Conservation (phyloP, 2,329 filamentous ascomycete species). For the Fusarium torulosum region DNA sequence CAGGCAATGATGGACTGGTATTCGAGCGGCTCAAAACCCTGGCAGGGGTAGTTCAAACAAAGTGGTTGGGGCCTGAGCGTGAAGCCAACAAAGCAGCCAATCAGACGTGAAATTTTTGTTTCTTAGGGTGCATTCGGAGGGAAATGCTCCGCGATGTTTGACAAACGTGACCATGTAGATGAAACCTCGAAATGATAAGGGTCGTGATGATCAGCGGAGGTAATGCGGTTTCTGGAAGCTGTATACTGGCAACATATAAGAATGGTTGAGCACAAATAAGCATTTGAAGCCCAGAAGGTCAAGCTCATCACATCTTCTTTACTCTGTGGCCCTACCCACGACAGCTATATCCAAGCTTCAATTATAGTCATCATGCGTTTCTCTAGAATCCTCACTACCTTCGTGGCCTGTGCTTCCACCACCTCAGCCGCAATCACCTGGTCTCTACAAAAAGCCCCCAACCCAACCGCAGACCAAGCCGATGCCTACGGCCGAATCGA, state of each 20-base stretch:
- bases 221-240: slow-evolving; percentile 16
- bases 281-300: not conserved
- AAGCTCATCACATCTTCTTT: not conserved
- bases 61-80: not conserved
- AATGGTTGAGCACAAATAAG: not conserved
- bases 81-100: slow-evolving; percentile 8
- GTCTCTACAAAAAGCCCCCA: slow-evolving; percentile 54
- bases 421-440: slow-evolving; percentile 56
- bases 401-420: slow-evolving; percentile 49
- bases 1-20: not conserved
- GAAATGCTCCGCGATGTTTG: slow-evolving; percentile 21
- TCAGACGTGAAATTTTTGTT: not conserved
- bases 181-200: slow-evolving; percentile 26
- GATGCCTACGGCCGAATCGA: slow-evolving; percentile 61
- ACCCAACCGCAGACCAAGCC: slow-evolving; percentile 56
- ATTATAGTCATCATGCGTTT: slow-evolving; percentile 50
- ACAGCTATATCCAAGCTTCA: not conserved
- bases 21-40: slow-evolving; percentile 12
- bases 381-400: slow-evolving; percentile 46
- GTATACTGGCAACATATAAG: not conserved
- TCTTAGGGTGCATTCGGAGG: slow-evolving; percentile 12
- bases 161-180: slow-evolving; percentile 16
- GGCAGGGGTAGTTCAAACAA: not conserved
- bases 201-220: slow-evolving; percentile 1
- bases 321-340: not conserved